phyloP scores from a whole-genome alignment of 257 asterid genomes.

The Asclepias syriaca region DNA sequence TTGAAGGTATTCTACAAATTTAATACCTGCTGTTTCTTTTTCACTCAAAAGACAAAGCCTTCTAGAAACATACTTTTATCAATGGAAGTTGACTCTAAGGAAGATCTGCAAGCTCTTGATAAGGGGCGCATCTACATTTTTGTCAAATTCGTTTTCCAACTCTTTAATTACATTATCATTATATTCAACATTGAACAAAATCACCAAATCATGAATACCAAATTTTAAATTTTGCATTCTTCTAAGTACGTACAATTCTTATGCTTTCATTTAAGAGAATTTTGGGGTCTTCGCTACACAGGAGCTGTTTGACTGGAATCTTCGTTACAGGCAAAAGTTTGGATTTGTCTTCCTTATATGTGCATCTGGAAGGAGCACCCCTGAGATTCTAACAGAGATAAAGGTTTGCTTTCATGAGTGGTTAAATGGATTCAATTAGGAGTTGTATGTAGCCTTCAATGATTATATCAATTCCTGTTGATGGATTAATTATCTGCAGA shows the following conservation, averaged over 20 bases:
- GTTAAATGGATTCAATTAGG: not conserved
- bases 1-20: conserved; percentile 45
- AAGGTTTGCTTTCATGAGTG: conserved; percentile 36
- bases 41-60: not conserved
- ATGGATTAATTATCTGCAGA: conserved; percentile 32
- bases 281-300: conserved; percentile 15
- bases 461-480: not conserved
- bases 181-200: not conserved
- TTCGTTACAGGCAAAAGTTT: conserved; percentile 62
- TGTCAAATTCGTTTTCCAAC: not conserved
- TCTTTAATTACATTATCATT: not conserved
- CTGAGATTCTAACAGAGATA: conserved; percentile 76
- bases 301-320: conserved; percentile 89
- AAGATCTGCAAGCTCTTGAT: not conserved
- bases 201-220: not conserved
- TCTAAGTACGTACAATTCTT: not conserved
- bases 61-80: not conserved
- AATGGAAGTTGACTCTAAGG: not conserved
- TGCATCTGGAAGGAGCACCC: conserved; percentile 89
- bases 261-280: not conserved
- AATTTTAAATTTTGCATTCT: too few species aligned
- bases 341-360: conserved; percentile 83
- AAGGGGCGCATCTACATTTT: not conserved
- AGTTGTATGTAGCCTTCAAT: not conserved
- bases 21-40: not conserved